Conservation (phyloP, 805 yeast genomes). For the Candida ovalis region DNA sequence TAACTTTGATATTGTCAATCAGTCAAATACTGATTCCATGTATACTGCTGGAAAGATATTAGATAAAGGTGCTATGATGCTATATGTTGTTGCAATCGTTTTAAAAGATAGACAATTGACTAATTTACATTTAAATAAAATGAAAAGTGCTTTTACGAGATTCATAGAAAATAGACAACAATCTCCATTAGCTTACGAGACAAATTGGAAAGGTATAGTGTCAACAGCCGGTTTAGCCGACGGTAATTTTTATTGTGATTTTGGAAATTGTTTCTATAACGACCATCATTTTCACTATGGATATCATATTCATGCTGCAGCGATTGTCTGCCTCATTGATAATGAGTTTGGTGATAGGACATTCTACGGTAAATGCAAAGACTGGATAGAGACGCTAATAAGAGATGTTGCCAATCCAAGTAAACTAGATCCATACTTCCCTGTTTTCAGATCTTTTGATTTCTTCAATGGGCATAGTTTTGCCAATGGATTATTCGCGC, state of each 20-base stretch:
- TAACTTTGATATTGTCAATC: constrained; percentile 48
- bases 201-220: constrained; percentile 72
- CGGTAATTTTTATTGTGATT: constrained; percentile 42
- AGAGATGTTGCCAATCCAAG: constrained; percentile 69
- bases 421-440: constrained; percentile 49
- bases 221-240: constrained; percentile 53
- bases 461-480: constrained; percentile 74
- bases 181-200: constrained; percentile 75
- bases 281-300: constrained; percentile 91
- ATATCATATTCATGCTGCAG: constrained; percentile 79
- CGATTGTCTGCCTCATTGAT: constrained; percentile 69
- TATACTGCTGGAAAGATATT: constrained; percentile 84
- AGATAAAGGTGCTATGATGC: constrained; percentile 86
- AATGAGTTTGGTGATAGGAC: constrained; percentile 41
- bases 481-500: constrained; percentile 64
- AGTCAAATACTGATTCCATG: constrained; percentile 77
- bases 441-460: constrained; percentile 62
- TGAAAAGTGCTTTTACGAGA: constrained; percentile 65
- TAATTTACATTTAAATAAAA: constrained; percentile 44
- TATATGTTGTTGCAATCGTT: constrained; percentile 67
- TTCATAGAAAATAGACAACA: constrained; percentile 68
- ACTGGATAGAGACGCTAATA: constrained; percentile 57
- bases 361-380: constrained; percentile 46
- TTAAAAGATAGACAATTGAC: constrained; percentile 55
- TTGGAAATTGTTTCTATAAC: constrained; percentile 73